Percentiles rank a stretch among this genome's conserved stretches.
phyloP scores from a whole-genome alignment of 306 rosid species.

The Dalbergia cultrata region DNA sequence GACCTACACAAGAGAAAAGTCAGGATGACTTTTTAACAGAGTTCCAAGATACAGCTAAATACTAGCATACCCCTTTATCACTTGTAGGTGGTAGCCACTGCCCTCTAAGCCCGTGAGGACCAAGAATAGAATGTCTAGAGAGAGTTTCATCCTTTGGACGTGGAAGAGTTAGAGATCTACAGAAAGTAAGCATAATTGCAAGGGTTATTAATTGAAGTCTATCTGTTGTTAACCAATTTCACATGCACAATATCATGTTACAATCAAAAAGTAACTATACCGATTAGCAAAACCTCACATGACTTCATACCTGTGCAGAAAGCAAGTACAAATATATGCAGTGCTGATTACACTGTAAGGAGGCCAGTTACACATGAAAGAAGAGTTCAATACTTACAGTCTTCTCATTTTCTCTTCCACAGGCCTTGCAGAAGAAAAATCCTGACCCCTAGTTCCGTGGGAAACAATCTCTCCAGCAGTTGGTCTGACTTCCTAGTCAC shows the following conservation, averaged over 20 bases:
- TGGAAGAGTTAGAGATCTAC: slow-evolving; percentile 66
- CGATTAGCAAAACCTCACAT: neutral
- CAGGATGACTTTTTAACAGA: slow-evolving; percentile 45
- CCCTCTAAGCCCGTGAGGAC: slow-evolving; percentile 78
- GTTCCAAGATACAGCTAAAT: slow-evolving; percentile 35
- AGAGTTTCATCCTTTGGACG: slow-evolving; percentile 84
- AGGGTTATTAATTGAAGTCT: slow-evolving; percentile 19
- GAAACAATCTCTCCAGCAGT: slow-evolving; percentile 45
- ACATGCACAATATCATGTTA: slow-evolving; percentile 37
- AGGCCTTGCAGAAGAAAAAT: slow-evolving; percentile 55
- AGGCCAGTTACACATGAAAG: slow-evolving; percentile 13
- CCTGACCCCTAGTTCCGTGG: slow-evolving; percentile 60
- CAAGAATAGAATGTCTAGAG: slow-evolving; percentile 82
- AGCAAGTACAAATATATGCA: slow-evolving; percentile 30
- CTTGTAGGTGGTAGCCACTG: slow-evolving; percentile 71
- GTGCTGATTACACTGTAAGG: slow-evolving; percentile 5
- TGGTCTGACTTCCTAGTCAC: slow-evolving; percentile 64
- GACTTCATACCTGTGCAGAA: slow-evolving; percentile 6
- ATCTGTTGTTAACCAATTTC: slow-evolving; percentile 30
- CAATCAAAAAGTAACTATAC: slow-evolving; percentile 11
- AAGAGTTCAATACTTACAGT: slow-evolving; percentile 57
- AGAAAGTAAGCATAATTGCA: slow-evolving; percentile 38
- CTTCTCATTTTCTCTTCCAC: slow-evolving; percentile 59
- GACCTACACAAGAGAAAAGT: slow-evolving; percentile 67
- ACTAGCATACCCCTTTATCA: slow-evolving; percentile 71